Evolutionary conservation across 1,139 yeast genomes (phyloP).

Genomic region (Candida pseudoviswanathii): DNA sequence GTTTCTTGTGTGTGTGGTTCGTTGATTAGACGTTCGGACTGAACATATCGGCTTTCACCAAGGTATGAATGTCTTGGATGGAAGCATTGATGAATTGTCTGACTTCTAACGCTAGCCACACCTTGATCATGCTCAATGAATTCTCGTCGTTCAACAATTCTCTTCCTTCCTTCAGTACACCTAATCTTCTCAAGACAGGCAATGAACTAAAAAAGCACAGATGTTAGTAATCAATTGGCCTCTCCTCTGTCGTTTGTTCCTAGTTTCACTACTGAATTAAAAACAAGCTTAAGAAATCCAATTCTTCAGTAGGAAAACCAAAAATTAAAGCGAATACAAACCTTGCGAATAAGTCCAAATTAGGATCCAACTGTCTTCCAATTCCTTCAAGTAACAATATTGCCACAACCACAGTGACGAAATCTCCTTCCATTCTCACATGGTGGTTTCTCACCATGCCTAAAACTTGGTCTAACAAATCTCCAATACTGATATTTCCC

Average conservation of each 20-base stretch:
- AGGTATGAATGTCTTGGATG: conserved; percentile 63
- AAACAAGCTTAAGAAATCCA: conserved; percentile 16
- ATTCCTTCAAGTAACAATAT: conserved; percentile 89
- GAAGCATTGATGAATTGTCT: conserved; percentile 86
- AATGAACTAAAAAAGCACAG: conserved; percentile 55
- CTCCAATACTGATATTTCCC: conserved; percentile 92
- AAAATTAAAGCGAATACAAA: conserved; percentile 67
- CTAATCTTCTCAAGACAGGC: conserved; percentile 84
- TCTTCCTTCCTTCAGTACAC: conserved; percentile 67
- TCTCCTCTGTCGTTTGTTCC: conserved; percentile 13
- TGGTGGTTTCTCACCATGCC: conserved; percentile 92
- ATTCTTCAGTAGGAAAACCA: conserved; percentile 55
- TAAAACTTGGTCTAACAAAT: conserved; percentile 80
- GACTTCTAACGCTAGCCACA: conserved; percentile 89
- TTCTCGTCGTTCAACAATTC: conserved; percentile 60
- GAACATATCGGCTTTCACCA: conserved; percentile 54
- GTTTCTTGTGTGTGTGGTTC: not conserved
- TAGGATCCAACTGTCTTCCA: conserved; percentile 92
- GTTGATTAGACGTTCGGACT: conserved; percentile 42
- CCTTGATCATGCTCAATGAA: conserved; percentile 77
- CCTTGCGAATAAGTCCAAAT: conserved; percentile 92
- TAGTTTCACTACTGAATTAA: not conserved
- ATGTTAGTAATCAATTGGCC: conserved; percentile 32
- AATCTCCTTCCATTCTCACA: conserved; percentile 97
- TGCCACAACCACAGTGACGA: conserved; percentile 90